Base-by-base conservation (phyloP, 2,329 filamentous ascomycete genomes). In the Botrytis medusae region DNA sequence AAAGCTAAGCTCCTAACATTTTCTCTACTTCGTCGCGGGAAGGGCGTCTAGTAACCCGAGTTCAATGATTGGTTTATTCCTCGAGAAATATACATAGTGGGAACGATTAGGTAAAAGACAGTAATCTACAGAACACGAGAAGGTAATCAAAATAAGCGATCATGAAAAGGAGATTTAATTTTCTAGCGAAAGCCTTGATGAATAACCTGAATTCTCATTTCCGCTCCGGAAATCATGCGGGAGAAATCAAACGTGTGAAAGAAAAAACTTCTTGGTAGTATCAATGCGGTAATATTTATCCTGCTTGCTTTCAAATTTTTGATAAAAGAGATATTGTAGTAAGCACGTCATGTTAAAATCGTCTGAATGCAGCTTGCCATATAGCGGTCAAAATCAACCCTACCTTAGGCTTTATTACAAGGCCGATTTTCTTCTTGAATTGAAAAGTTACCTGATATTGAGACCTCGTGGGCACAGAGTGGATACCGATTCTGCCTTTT, bases 391-490 rank as follows among this genome's bases (percentile, higher is more conserved):
- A 51, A 48, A 51, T 25, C 1, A 51, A 12, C 10, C 46, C 0
- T n/a, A 51, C 2, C 46, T 5, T 25, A n/a, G 4, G 22, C 0
- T 51, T 22, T 51, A 9, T n/a, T 1, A 10, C 22, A 25, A 51
- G 12, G 22, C 4, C 3, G 22, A 4, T 14, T 51, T 37, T 37
- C 37, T 37, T 25, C 22, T 25, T 51, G 46, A 25, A 25, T 12
- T 12, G 22, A 14, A 0, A n/a, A 4, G 25, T 5, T 12, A n/a
- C 1, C 22, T 14, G 4, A 12, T 51, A 9, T 6, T 25, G 1
- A 1, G 1, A 1, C 4, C 22, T 2, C 2, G 4, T 37, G 9
- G 9, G 37, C 6, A 37, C 37, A 37, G 37, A 37, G 37, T 37
- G 7, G 14, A 51, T 12, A 1, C 0, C 10, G 14, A n/a, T 25